Evolutionary conservation across 148 eudicot genomes (phyloP).

Genomic region (Rhododendron simsii): DNA sequence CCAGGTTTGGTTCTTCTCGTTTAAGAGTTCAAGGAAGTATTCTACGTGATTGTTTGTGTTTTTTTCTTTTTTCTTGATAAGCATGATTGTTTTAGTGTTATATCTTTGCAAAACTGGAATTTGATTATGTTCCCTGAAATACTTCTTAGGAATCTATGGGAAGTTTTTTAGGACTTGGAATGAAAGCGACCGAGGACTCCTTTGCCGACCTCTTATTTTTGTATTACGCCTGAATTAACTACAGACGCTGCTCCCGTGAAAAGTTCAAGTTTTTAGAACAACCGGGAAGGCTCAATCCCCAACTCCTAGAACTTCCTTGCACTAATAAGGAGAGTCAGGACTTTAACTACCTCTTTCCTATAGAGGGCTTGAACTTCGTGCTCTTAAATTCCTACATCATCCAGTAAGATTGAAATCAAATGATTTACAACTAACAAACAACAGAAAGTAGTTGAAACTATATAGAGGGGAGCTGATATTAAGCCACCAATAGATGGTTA

Average conservation of each 20-base stretch:
- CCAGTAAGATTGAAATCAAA: neutral
- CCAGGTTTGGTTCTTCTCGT: slow-evolving; percentile 1
- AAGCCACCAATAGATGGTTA: neutral
- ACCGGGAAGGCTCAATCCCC: neutral
- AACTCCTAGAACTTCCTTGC: neutral
- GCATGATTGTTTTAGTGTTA: neutral
- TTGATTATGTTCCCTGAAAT: neutral
- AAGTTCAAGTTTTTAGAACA: neutral
- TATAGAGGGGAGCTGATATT: neutral
- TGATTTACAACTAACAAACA: neutral
- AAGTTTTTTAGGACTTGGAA: neutral
- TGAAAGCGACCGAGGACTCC: neutral
- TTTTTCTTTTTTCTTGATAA: no score
- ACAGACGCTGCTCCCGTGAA: neutral
- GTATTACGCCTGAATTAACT: neutral
- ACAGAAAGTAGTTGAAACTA: neutral
- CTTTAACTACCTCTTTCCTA: neutral
- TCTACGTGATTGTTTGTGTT: neutral
- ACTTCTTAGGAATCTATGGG: neutral
- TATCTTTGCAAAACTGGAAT: no score
- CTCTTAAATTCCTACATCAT: neutral
- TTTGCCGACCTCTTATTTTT: neutral
- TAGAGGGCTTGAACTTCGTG: neutral
- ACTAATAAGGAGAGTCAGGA: neutral
- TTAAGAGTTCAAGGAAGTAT: neutral